Percentiles rank a stretch among this genome's conserved stretches.
Conservation (phyloP, 805 yeast species). For the Candida gorgasii region DNA sequence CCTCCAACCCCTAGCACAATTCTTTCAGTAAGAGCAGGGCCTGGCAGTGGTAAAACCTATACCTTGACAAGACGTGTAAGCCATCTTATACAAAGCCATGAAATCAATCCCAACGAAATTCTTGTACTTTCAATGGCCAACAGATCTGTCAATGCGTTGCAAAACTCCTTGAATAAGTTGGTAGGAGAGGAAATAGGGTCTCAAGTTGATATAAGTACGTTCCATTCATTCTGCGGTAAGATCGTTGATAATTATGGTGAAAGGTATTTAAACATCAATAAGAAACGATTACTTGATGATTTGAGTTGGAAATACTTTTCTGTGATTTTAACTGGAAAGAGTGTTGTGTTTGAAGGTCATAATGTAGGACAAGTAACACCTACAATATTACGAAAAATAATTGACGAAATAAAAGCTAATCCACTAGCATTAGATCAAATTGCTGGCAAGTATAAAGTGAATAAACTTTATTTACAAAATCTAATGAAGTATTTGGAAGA, state of each 20-base stretch:
- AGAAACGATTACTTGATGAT: conserved; percentile 50
- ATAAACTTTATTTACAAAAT: conserved; percentile 26
- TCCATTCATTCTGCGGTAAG: conserved; percentile 61
- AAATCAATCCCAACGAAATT: conserved; percentile 52
- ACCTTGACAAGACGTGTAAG: conserved; percentile 58
- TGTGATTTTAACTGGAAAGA: conserved; percentile 34
- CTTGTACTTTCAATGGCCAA: conserved; percentile 69
- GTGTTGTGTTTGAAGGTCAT: conserved; percentile 28
- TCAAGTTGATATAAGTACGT: conserved; percentile 51
- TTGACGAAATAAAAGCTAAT: conserved; percentile 14
- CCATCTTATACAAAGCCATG: conserved; percentile 38
- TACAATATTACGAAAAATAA: conserved; percentile 24
- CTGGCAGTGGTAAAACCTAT: conserved; percentile 73
- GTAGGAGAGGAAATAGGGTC: conserved; percentile 35
- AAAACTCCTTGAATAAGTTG: conserved; percentile 27
- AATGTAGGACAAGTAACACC: conserved; percentile 25
- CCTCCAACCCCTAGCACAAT: conserved; percentile 42
- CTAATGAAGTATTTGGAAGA: conserved; percentile 29
- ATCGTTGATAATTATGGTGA: conserved; percentile 42
- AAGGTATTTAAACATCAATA: conserved; percentile 14
- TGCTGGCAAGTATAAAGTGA: conserved; percentile 27
- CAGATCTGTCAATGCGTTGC: conserved; percentile 57
- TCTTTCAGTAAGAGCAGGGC: conserved; percentile 62
- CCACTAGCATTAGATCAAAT: background rate
- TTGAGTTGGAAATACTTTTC: conserved; percentile 48